A percentile compares a stretch with the other conserved stretches of the same genome.
Conservation (phyloP, 2,329 filamentous ascomycete genomes). For the Claviceps maximensis region DNA sequence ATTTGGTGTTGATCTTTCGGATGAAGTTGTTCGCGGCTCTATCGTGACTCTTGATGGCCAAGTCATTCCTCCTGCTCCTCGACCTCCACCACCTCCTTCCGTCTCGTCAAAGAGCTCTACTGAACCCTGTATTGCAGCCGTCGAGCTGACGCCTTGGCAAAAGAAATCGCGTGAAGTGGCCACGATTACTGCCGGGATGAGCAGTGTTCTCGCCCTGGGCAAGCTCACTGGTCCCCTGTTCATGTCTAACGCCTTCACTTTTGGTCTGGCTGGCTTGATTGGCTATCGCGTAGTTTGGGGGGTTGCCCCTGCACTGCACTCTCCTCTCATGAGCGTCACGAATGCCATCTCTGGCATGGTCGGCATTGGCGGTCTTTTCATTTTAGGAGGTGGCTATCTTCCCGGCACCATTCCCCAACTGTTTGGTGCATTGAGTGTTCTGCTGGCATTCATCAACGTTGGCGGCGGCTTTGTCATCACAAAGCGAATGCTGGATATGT, state of each 20-base stretch:
- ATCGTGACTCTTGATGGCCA: slow-evolving; percentile 72
- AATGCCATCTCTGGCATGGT: slow-evolving; percentile 92
- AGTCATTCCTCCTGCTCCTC: slow-evolving; percentile 61
- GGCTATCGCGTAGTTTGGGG: slow-evolving; percentile 86
- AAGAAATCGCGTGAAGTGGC: slow-evolving; percentile 65
- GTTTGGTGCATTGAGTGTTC: slow-evolving; percentile 66
- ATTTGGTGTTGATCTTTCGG: slow-evolving; percentile 67
- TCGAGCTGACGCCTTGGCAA: slow-evolving; percentile 70
- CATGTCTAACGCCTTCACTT: slow-evolving; percentile 80
- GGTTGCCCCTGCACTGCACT: slow-evolving; percentile 70
- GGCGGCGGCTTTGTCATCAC: slow-evolving; percentile 84
- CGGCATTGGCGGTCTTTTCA: slow-evolving; percentile 75
- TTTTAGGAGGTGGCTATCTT: slow-evolving; percentile 70
- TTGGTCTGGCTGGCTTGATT: slow-evolving; percentile 70
- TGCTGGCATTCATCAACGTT: slow-evolving; percentile 79
- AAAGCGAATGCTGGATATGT: slow-evolving; percentile 90
- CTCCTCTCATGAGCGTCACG: slow-evolving; percentile 82
- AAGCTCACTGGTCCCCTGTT: slow-evolving; percentile 73
- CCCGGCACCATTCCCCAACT: slow-evolving; percentile 67
- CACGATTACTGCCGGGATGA: slow-evolving; percentile 65
- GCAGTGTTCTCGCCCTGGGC: slow-evolving; percentile 58
- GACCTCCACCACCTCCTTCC: slow-evolving; percentile 42
- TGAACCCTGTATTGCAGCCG: slow-evolving; percentile 36
- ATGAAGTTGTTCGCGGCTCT: slow-evolving; percentile 75
- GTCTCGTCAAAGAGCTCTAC: slow-evolving; percentile 31